A percentile compares a stretch with the other conserved stretches of the same genome.
These are phyloP conservation scores for Talaromyces sp. DNA, from an alignment of 2,329 filamentous ascomycete species.

Conservation along the genomic window DNA sequence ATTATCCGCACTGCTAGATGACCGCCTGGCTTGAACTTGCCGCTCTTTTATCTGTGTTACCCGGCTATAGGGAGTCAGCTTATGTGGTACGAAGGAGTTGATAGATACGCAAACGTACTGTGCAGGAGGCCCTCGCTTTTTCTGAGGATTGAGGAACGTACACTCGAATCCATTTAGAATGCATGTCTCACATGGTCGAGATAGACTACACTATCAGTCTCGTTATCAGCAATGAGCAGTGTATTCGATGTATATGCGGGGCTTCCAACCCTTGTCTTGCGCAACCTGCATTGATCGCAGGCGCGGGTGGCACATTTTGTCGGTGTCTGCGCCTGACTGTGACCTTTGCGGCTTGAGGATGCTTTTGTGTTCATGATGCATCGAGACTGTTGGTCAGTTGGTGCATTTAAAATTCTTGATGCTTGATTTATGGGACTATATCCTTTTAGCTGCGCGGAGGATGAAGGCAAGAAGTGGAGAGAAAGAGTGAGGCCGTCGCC, in stretches of 20 bases:
- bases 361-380: neutral
- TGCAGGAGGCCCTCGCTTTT: slow-evolving; percentile 40
- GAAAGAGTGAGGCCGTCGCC: neutral
- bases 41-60: neutral
- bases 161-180: slow-evolving; percentile 39
- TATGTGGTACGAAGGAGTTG: neutral
- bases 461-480: neutral
- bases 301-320: slow-evolving; percentile 26
- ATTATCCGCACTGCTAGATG: neutral
- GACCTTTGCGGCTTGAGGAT: neutral
- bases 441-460: neutral
- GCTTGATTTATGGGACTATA: neutral
- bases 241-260: too few species aligned
- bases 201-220: slow-evolving; percentile 36
- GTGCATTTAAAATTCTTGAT: neutral
- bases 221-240: slow-evolving; percentile 10
- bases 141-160: slow-evolving; percentile 42
- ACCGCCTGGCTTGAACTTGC: neutral
- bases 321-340: neutral
- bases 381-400: neutral
- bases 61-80: slow-evolving; percentile 26
- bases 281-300: slow-evolving; percentile 43
- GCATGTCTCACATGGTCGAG: slow-evolving; percentile 39
- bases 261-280: slow-evolving; percentile 34
- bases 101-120: slow-evolving; percentile 29